Conservation (phyloP, 2,329 filamentous ascomycete species). For the Pseudogymnoascus sp. region DNA sequence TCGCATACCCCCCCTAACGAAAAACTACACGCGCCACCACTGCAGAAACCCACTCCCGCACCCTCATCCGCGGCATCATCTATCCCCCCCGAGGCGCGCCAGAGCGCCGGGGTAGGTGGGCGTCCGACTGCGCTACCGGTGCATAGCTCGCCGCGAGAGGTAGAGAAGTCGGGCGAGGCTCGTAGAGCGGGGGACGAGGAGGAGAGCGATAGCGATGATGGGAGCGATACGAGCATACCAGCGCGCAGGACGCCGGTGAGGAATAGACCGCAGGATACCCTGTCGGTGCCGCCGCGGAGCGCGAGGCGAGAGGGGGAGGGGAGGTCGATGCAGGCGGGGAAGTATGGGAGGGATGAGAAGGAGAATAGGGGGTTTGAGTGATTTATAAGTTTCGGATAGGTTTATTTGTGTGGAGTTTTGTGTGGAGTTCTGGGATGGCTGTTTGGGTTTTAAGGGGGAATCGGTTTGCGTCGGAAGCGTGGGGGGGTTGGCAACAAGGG, state of each 20-base stretch:
- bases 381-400: background rate
- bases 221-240: background rate
- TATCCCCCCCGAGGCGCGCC: background rate
- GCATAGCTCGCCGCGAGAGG: background rate
- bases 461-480: background rate
- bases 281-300: background rate
- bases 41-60: background rate
- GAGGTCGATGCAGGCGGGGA: background rate
- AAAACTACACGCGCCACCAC: background rate
- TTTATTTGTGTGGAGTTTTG: background rate
- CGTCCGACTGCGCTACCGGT: background rate
- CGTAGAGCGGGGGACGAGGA: background rate
- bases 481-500: background rate
- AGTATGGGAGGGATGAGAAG: background rate
- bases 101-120: background rate
- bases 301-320: background rate
- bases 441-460: background rate
- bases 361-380: background rate
- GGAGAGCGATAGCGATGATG: background rate
- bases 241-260: background rate
- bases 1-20: background rate
- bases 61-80: background rate
- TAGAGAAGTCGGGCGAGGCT: background rate
- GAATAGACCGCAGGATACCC: background rate
- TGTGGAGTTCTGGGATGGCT: background rate